Percentiles rank a stretch among this genome's conserved stretches.
These are phyloP conservation scores for Erodium moschatum DNA, from an alignment of 441 rosid genomes.

Conservation along the genomic window DNA sequence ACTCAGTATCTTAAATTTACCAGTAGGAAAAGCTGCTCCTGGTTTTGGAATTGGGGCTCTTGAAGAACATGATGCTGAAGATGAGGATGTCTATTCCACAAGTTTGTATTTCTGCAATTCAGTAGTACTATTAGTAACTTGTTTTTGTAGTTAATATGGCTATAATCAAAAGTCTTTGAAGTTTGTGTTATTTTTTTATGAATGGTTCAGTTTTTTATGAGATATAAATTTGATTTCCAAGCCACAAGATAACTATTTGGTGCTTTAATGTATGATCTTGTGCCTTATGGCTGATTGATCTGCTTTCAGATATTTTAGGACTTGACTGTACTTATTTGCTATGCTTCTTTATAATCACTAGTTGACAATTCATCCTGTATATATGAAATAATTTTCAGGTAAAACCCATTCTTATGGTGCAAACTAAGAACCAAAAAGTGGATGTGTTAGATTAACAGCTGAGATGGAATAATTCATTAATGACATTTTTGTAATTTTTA, in stretches of 20 bases:
- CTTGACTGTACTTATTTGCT: background rate
- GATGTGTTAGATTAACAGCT: no score
- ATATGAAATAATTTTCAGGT: no score
- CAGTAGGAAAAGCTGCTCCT: constrained; percentile 89
- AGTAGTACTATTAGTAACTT: background rate
- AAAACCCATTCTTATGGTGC: no score
- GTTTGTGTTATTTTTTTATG: no score
- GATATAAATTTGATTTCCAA: background rate
- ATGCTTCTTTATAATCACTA: constrained; percentile 2
- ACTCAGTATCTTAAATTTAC: constrained; percentile 35
- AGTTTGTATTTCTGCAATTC: constrained; percentile 34
- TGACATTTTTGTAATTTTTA: no score
- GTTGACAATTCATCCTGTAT: background rate
- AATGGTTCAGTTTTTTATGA: background rate
- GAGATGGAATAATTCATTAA: no score
- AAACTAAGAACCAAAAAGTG: no score
- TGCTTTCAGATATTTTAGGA: background rate
- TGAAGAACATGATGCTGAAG: constrained; percentile 91
- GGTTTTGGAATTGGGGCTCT: constrained; percentile 99
- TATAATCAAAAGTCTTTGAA: background rate
- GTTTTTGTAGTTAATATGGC: background rate
- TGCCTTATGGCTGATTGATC: background rate
- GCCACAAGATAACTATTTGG: background rate
- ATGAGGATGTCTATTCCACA: constrained; percentile 76
- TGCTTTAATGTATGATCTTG: background rate